Evolutionary conservation across 139 green algal species (phyloP).

Genomic region (Chlorella sorokiniana): DNA sequence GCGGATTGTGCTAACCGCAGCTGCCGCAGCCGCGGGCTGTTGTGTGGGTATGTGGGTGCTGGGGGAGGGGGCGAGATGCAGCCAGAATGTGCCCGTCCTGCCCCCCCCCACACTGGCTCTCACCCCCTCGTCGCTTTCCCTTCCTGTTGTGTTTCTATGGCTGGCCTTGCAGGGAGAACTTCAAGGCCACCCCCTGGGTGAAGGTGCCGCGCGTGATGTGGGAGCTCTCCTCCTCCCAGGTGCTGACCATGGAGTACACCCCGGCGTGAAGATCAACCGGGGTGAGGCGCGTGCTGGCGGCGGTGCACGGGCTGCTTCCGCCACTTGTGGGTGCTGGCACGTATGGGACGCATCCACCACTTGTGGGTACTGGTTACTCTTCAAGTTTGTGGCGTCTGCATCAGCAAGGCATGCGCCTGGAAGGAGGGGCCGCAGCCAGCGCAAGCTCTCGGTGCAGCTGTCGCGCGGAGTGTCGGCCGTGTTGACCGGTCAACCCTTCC

Average conservation of each 20-base stretch:
- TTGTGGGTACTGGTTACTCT: no score
- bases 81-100: neutral
- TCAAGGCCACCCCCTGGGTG: conserved; percentile 79
- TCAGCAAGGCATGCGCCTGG: no score
- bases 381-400: no score
- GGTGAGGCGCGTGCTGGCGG: neutral
- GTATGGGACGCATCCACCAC: neutral
- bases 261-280: conserved; percentile 97
- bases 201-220: conserved; percentile 93
- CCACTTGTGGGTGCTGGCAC: no score
- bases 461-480: no score
- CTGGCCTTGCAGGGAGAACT: conserved; percentile 54
- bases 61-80: neutral
- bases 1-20: neutral
- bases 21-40: neutral
- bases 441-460: no score
- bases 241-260: conserved; percentile 96
- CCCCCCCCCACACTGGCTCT: neutral
- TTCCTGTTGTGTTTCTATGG: no score
- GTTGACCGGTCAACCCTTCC: neutral
- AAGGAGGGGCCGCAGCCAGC: no score
- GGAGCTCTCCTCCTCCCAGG: conserved; percentile 79
- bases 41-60: no score
- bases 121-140: neutral
- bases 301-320: neutral